Evolutionary conservation across 495 filamentous ascomycete genomes (phyloP).

Genomic region (Lasiosphaeria hispida): DNA sequence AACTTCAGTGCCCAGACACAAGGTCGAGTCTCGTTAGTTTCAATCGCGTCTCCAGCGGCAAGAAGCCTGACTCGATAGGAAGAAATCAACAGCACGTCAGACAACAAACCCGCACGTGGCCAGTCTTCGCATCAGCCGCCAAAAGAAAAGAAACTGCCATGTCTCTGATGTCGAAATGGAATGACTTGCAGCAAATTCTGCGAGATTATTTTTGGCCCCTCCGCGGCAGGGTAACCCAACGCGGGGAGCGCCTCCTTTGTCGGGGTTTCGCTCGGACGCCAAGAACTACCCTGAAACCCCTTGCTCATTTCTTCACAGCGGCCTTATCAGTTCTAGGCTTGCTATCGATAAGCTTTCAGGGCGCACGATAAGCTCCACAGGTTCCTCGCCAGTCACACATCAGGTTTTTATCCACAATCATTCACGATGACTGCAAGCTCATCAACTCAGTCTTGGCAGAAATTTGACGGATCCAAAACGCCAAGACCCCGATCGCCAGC

Average conservation of each 20-base stretch:
- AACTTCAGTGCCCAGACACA: too few species aligned
- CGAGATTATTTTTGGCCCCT: too few species aligned
- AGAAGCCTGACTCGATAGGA: neutral
- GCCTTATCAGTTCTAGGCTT: neutral
- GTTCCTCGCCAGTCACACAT: too few species aligned
- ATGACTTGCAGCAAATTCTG: conserved; percentile 7
- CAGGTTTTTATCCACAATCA: neutral
- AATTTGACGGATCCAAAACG: conserved; percentile 16
- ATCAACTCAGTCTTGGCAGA: neutral
- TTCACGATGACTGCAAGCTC: too few species aligned
- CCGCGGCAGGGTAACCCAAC: neutral
- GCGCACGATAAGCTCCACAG: too few species aligned
- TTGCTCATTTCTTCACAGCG: neutral
- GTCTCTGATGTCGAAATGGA: neutral
- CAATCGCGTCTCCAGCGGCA: neutral
- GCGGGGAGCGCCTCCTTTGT: neutral
- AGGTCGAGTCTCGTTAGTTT: too few species aligned
- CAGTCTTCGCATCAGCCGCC: neutral
- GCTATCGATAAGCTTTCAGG: neutral
- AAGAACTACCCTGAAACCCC: neutral
- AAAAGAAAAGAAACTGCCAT: neutral
- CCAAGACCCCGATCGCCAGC: conserved; percentile 12
- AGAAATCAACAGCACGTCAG: neutral
- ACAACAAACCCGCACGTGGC: neutral
- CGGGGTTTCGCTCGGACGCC: neutral